Percentiles rank a stretch among this genome's conserved stretches.
These are phyloP conservation scores for Brassica incana DNA, from an alignment of 345 rosid genomes.

Conservation along the genomic window DNA sequence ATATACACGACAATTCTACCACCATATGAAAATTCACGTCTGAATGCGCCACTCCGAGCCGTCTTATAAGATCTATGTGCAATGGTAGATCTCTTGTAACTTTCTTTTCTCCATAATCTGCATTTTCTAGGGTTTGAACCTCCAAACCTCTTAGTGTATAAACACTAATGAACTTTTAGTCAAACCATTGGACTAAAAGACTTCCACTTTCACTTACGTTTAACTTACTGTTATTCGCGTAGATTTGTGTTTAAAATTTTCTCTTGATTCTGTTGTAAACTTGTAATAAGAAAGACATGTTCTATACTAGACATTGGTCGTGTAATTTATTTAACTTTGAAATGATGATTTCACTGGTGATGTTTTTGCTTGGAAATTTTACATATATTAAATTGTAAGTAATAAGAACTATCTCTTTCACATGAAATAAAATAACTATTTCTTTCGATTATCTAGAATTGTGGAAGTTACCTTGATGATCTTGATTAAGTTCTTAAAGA, in stretches of 20 bases:
- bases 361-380: not conserved
- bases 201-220: not conserved
- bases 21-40: no score
- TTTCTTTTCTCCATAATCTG: no score
- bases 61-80: no score
- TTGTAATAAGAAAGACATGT: not conserved
- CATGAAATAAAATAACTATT: not conserved
- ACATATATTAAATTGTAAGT: not conserved
- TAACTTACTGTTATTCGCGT: not conserved
- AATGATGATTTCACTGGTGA: not conserved
- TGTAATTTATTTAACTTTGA: not conserved
- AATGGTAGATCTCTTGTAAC: no score
- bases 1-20: no score
- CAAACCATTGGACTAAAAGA: no score
- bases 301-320: not conserved
- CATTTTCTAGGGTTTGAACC: no score
- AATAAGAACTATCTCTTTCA: not conserved
- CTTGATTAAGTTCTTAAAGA: not conserved
- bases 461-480: not conserved
- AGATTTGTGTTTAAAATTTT: not conserved
- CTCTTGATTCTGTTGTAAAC: not conserved
- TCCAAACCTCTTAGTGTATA: no score
- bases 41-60: no score
- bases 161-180: not conserved
- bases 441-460: not conserved